These are phyloP conservation scores for Alternaria sp. DNA, from an alignment of 2,329 filamentous ascomycete genomes.

Conservation along the genomic window DNA sequence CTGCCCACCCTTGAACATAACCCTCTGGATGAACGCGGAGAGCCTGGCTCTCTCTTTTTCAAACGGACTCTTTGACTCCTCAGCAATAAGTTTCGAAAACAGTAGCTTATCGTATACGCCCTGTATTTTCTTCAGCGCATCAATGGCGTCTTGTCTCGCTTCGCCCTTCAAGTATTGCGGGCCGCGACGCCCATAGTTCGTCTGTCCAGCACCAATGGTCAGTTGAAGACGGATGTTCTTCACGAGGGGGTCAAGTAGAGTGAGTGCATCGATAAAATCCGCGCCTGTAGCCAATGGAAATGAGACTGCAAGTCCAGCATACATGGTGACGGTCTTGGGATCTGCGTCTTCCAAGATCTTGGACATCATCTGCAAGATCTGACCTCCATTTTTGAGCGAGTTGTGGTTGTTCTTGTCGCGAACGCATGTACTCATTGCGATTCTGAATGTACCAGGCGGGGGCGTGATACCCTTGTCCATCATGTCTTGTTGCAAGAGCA, in stretches of 20 bases:
- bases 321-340: conserved; percentile 37
- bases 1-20: conserved; percentile 17
- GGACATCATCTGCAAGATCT: conserved; percentile 62
- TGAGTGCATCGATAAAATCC: conserved; percentile 40
- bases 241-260: conserved; percentile 31
- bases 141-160: conserved; percentile 34
- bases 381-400: conserved; percentile 68
- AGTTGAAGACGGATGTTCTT: conserved; percentile 41
- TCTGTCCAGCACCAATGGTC: conserved; percentile 28
- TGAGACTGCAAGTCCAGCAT: conserved; percentile 35
- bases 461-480: conserved; percentile 36
- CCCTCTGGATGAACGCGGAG: conserved; percentile 33
- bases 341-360: conserved; percentile 38
- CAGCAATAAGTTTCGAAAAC: conserved; percentile 35
- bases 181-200: conserved; percentile 5
- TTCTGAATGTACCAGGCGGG: conserved; percentile 65
- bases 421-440: conserved; percentile 76
- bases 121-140: conserved; percentile 35
- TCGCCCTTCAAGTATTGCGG: conserved; percentile 22
- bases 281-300: conserved; percentile 40
- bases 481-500: conserved; percentile 59
- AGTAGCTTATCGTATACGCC: conserved; percentile 42
- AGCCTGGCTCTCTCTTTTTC: conserved; percentile 35
- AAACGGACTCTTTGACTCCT: conserved; percentile 37
- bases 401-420: conserved; percentile 79